A percentile compares a stretch with the other conserved stretches of the same genome.
Conservation (phyloP, 768 basidiomycete genomes). For the Suillus americanus region DNA sequence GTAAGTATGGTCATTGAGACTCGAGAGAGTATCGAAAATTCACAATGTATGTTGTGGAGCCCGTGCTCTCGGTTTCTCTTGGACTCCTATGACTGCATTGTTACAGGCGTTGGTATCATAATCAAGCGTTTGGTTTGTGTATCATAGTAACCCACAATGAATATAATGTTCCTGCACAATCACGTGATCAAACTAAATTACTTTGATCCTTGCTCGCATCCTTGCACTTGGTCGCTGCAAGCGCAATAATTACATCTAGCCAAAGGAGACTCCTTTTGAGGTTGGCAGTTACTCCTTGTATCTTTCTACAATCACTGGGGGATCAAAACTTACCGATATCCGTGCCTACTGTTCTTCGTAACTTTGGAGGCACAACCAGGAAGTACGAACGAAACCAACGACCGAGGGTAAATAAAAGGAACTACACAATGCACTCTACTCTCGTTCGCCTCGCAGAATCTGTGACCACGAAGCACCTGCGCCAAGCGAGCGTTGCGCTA, state of each 20-base stretch:
- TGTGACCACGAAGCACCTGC: slow-evolving; percentile 53
- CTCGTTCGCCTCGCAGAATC: slow-evolving; percentile 35
- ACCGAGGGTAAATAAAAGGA: background rate
- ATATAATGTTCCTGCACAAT: too few relatives aligned
- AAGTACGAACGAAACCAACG: background rate
- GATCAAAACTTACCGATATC: background rate
- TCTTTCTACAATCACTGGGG: background rate
- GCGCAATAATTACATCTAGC: too few relatives aligned
- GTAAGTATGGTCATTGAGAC: background rate
- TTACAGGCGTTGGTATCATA: background rate
- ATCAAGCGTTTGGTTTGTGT: too few relatives aligned
- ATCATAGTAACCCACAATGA: too few relatives aligned
- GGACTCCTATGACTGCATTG: background rate
- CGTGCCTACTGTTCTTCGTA: background rate
- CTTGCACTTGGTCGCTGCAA: too few relatives aligned
- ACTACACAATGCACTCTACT: background rate
- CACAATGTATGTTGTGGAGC: background rate
- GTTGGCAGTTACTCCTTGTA: too few relatives aligned
- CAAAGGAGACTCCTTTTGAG: too few relatives aligned
- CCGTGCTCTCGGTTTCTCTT: background rate
- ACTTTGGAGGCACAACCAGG: background rate
- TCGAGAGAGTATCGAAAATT: background rate
- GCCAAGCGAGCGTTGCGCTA: slow-evolving; percentile 63
- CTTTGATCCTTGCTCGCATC: too few relatives aligned
- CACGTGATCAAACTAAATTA: too few relatives aligned